Base-by-base conservation (phyloP, 1,139 yeast species). In the Diutina rugosa region DNA sequence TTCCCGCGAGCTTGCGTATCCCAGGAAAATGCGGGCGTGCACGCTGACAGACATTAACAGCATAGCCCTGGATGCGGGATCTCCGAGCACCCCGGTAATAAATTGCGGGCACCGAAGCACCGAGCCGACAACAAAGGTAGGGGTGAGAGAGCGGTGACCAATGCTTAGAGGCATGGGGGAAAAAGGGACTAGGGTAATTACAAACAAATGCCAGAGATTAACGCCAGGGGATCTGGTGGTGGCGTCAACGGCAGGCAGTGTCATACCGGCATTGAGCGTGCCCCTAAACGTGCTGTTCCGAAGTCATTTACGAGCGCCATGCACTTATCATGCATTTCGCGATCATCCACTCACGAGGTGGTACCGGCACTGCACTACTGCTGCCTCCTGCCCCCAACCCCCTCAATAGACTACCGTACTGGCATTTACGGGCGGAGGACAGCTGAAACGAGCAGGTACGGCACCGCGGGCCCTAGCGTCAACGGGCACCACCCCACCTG, bases 261-360 rank as follows among this genome's bases (percentile, higher is more conserved):
- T 35, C 41, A 35, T 35, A 16, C 41, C 41, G 41, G 41, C 41
- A 35, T 35, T n/a, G n/a, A 12, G 41, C 41, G 41, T 35, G 41
- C 41, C 41, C 41, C 41, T 35, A 35, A 35, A 35, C 41, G 41
- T 29, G 51, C 51, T 21, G 18, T 16, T 47, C 51, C 51, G 35
- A n/a, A 47, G 30, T 32, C 53, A 28, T 49, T 49, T 49, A 49
- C 53, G 53, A 49, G 53, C 18, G 53, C 41, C n/a, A 29, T 47
- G 38, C 51, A 26, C 38, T n/a, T 32, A 32, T 49, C 32, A 49
- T 49, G 53, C 53, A 49, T 49, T 49, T 21, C 28, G 18, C 53
- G 53, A 49, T 49, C 53, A 49, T 49, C 26, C 26, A n/a, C 18
- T 44, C 46, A n/a, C 46, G 26, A 16, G 21, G 46, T n/a, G 26